Conservation (phyloP, 2,329 filamentous ascomycete species). For the Pseudovirgaria hyperparasitica region DNA sequence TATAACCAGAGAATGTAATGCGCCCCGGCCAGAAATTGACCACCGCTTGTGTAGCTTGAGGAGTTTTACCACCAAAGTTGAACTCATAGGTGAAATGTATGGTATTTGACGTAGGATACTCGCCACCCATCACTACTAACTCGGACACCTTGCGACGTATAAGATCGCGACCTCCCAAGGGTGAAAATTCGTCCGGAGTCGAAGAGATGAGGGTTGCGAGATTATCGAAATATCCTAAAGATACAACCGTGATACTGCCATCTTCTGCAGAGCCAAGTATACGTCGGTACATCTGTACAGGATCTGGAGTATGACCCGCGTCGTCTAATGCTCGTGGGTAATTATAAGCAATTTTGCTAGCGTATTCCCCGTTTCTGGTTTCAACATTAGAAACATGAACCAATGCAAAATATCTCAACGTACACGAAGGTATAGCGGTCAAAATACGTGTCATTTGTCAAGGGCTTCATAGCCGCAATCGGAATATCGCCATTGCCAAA, state of each 20-base stretch:
- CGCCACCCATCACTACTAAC: constrained; percentile 1
- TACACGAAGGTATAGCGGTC: no score
- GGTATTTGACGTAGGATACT: no score
- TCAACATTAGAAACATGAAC: no score
- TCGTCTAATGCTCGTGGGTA: background rate
- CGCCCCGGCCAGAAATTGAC: no score
- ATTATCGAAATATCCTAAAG: constrained; percentile 1
- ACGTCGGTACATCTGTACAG: background rate
- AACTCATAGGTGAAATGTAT: no score
- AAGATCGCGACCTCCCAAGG: background rate
- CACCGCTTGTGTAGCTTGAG: no score
- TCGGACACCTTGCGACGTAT: constrained; percentile 1
- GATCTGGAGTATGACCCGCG: background rate
- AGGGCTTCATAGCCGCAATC: constrained; percentile 1
- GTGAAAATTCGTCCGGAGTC: background rate
- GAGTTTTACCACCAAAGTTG: no score
- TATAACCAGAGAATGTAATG: no score
- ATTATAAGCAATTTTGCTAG: background rate
- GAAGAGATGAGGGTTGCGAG: constrained; percentile 1
- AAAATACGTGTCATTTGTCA: no score
- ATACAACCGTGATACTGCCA: constrained; percentile 1
- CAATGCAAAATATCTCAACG: no score
- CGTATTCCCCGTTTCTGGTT: background rate
- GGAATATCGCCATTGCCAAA: background rate
- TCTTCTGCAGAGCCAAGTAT: background rate